Evolutionary conservation across 208 protist genomes (phyloP), one percentile per base, ranked within the genome.

Genomic region (Strigomonas galati): DNA sequence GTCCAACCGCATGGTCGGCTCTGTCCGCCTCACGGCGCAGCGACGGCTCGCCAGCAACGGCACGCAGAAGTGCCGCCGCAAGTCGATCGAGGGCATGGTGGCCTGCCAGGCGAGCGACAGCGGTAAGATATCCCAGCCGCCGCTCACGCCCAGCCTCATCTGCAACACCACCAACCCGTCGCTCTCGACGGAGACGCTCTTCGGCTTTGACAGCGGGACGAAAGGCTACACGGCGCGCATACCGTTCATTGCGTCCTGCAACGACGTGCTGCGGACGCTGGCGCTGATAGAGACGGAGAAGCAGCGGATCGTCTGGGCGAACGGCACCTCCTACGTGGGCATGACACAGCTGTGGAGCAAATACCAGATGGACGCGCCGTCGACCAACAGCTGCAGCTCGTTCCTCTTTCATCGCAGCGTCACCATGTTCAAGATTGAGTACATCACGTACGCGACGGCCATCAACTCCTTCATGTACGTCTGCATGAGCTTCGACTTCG

Each of bases 191-290:
- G 52, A 62, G 37, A 64, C 15, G 9, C 67, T 69, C 14, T 72
- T 76, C 23, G 3, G 31, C 27, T 76, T 71, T 51, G 35, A 74
- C 37, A 51, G 19, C 5, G 40, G 31, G n/a, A 56, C 53, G 21
- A 67, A 53, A 51, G 70, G 70, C 51, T 79, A 79, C 68, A 58
- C 67, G 23, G 70, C 51, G 48, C 51, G 69, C 12, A 51, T 79
- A 24, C 78, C 78, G 21, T 74, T 84, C 44, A 43, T 70, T 57
- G 51, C 67, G 21, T 74, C 78, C 21, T 84, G 73, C 65, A 24
- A 23, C 21, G 65, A 21, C 27, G 65, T 74, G 28, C 48, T 44
- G 48, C 31, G 43, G 4, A 49, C 65, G 37, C 58, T 82, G 30
- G 24, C 19, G 17, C 7, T 55, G 32, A 73, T 82, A 56, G 61